Percentiles rank a stretch among this genome's conserved stretches.
Evolutionary conservation across 1,139 yeast genomes (phyloP).

Genomic region (Torulaspora pretoriensis): DNA sequence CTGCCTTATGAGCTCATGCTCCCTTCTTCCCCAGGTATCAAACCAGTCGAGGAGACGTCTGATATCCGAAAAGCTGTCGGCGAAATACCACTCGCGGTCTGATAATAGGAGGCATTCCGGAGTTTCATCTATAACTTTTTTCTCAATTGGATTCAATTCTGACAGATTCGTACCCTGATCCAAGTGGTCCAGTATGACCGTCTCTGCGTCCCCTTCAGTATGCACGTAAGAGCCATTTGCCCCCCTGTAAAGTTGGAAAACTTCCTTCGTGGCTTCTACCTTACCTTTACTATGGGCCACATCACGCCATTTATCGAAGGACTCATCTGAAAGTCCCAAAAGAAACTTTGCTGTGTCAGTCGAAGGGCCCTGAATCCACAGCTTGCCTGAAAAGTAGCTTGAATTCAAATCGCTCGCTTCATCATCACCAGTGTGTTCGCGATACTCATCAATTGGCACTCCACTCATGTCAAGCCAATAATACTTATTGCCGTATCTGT

Average conservation of each 20-base stretch:
- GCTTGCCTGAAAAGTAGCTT: conserved; percentile 58
- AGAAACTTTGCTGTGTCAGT: conserved; percentile 52
- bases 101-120: conserved; percentile 52
- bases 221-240: conserved; percentile 23
- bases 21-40: conserved; percentile 74
- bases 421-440: conserved; percentile 40
- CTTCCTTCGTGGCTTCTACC: conserved; percentile 30
- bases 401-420: conserved; percentile 31
- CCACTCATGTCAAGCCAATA: conserved; percentile 97
- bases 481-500: conserved; percentile 76
- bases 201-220: conserved; percentile 25
- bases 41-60: conserved; percentile 60
- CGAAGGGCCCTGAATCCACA: conserved; percentile 94
- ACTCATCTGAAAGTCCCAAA: conserved; percentile 40
- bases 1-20: conserved; percentile 62
- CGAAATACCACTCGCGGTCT: conserved; percentile 62
- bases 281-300: conserved; percentile 26
- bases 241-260: conserved; percentile 22
- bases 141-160: conserved; percentile 46
- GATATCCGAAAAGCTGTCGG: conserved; percentile 58
- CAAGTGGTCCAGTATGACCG: conserved; percentile 37
- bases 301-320: conserved; percentile 37
- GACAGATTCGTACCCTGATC: conserved; percentile 40
- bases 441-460: conserved; percentile 54
- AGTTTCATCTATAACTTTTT: conserved; percentile 66